phyloP scores from a whole-genome alignment of 1,284 basidiomycete species.

The Irpex rosettiformis region DNA sequence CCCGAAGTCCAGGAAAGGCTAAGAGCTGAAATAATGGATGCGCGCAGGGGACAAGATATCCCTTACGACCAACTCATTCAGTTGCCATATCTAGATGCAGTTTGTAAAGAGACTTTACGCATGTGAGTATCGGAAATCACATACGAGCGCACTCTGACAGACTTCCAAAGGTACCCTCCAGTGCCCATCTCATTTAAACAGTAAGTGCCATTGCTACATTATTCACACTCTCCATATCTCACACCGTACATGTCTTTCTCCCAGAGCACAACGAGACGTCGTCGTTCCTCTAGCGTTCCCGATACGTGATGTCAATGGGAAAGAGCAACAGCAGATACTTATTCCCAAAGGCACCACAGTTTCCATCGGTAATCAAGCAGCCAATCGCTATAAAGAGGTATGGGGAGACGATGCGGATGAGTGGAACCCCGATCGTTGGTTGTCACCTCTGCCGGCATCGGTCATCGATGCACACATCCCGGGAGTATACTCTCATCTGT shows the following conservation, averaged over 20 bases:
- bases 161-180: constrained; percentile 1
- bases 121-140: constrained; percentile 11
- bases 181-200: constrained; percentile 27
- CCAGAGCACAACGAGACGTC: constrained; percentile 19
- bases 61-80: constrained; percentile 13
- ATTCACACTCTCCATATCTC: background rate
- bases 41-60: constrained; percentile 11
- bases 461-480: constrained; percentile 12
- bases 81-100: constrained; percentile 17
- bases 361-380: constrained; percentile 39
- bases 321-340: constrained; percentile 32
- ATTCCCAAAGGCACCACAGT: constrained; percentile 41
- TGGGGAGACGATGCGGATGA: constrained; percentile 52
- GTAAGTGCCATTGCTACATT: constrained; percentile 12
- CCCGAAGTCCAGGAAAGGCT: constrained; percentile 17
- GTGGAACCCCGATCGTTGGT: constrained; percentile 35
- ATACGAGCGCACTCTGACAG: background rate
- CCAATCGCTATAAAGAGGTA: constrained; percentile 41
- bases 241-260: background rate
- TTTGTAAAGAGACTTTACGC: constrained; percentile 19
- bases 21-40: constrained; percentile 13
- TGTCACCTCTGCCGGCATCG: constrained; percentile 12
- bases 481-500: constrained; percentile 17
- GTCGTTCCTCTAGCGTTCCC: constrained; percentile 21
- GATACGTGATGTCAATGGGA: constrained; percentile 8